A percentile compares a stretch with the other conserved stretches of the same genome.
Evolutionary conservation across 805 yeast genomes (phyloP).

Genomic region (Starmerella khaoyaiensis): DNA sequence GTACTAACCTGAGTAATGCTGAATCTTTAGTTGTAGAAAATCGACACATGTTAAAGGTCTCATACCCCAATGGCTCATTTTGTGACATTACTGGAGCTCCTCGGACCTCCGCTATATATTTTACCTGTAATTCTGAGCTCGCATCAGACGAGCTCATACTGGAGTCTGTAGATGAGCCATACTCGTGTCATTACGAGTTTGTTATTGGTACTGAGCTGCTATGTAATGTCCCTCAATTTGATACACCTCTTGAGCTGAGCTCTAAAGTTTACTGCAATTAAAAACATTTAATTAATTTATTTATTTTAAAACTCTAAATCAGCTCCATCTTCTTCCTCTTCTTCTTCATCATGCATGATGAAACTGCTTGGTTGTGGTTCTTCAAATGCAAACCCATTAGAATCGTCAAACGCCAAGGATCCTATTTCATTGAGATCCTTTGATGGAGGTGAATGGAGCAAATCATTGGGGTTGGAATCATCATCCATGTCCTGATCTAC

Average conservation of each 20-base stretch:
- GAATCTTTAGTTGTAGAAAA: constrained; percentile 13
- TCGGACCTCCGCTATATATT: constrained; percentile 43
- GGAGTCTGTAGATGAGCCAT: constrained; percentile 14
- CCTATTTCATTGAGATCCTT: constrained; percentile 3
- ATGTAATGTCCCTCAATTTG: constrained; percentile 16
- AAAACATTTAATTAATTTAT: neutral
- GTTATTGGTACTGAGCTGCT: constrained; percentile 11
- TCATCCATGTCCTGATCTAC: neutral
- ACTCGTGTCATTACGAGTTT: constrained; percentile 19
- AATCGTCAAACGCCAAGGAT: constrained; percentile 6
- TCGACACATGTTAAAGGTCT: constrained; percentile 9
- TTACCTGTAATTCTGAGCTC: constrained; percentile 37
- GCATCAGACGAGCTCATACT: neutral
- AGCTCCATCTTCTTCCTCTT: constrained; percentile 6
- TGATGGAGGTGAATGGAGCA: neutral
- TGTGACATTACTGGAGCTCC: constrained; percentile 48
- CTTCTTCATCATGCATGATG: constrained; percentile 11
- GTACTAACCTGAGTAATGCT: constrained; percentile 2
- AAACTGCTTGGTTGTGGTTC: constrained; percentile 15
- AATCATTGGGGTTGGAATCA: constrained; percentile 1
- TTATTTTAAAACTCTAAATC: constrained; percentile 6
- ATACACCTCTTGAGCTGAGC: neutral
- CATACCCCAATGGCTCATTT: constrained; percentile 35
- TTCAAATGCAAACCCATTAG: constrained; percentile 12
- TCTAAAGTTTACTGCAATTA: neutral